Conservation (phyloP, 2,329 filamentous ascomycete species). For the Colletotrichum sp. region DNA sequence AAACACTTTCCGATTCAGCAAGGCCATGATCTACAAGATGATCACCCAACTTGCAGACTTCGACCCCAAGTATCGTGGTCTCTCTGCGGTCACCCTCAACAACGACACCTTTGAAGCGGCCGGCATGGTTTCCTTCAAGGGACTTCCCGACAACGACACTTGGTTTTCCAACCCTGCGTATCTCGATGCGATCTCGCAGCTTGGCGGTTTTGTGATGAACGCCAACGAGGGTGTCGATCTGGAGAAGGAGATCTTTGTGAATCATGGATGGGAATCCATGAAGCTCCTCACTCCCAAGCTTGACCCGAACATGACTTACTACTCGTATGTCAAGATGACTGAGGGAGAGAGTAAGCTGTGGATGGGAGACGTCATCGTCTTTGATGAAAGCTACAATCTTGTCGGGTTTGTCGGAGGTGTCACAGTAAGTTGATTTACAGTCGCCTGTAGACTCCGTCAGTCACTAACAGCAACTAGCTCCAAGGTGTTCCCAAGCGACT, state of each 20-base stretch:
- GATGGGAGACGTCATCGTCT: not conserved
- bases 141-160: not conserved
- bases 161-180: not conserved
- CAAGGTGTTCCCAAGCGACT: conserved; percentile 69
- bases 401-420: not conserved
- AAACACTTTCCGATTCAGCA: conserved; percentile 73
- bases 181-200: not conserved
- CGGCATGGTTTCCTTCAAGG: not conserved
- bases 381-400: not conserved
- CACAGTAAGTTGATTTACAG: not conserved
- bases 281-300: conserved; percentile 50
- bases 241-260: conserved; percentile 60
- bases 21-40: conserved; percentile 79
- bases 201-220: conserved; percentile 61
- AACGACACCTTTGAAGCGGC: not conserved
- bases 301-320: conserved; percentile 44
- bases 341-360: not conserved
- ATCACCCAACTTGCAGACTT: conserved; percentile 64
- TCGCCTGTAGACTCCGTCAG: fast-evolving
- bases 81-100: conserved; percentile 37
- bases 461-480: conserved; percentile 46
- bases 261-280: conserved; percentile 62
- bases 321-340: not conserved
- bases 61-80: conserved; percentile 55
- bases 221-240: conserved; percentile 61